Base-by-base conservation (phyloP, 306 rosid genomes). In the Vachellia pachyceras region DNA sequence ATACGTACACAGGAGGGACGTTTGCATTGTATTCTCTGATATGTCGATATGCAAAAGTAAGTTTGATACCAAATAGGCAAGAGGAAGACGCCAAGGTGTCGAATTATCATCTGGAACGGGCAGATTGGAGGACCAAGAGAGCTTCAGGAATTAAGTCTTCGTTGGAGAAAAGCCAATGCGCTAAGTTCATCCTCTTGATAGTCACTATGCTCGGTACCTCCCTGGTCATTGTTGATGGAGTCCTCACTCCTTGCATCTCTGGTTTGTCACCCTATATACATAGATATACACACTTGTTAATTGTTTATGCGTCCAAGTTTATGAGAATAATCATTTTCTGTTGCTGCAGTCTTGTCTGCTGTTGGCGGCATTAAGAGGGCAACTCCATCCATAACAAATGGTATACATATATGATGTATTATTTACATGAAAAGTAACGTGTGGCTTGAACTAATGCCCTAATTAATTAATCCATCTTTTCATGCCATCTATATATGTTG, bases 221-320 rank as follows among this genome's bases (percentile, higher is more conserved):
- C 44, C 91, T 93, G 97, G 92, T 93, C 39, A 91, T 93, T 55
- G 97, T 97, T 0, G 97, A 93, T 50, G 97, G 97, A 5, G 86
- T 91, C 42, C 90, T 90, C 79, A 90, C 97, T 65, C 97, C 97
- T 57, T 93, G 91, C 79, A 91, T 91, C 1, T 93, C 94, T 35
- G 94, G 97, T 90, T 65, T 12, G 60, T 80, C n/a, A 1, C 3
- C 36, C 10, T 39, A n/a, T 39, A 41, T 58, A 17, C 6, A 17
- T 50, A 12, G 10, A 45, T 45, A 45, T 45, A 0, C 14, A 45
- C 14, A 45, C 49, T 46, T 14, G 13, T 46, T 13, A 45, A 20
- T 57, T 23, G 12, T 6, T 13, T 54, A 23, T 10, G 4, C 0
- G 18, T 60, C 35, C 1, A 10, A 25, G 5, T 25, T 23, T 23